phyloP scores from a whole-genome alignment of 768 basidiomycete species.

The Cantharellus cinnabarinus region DNA sequence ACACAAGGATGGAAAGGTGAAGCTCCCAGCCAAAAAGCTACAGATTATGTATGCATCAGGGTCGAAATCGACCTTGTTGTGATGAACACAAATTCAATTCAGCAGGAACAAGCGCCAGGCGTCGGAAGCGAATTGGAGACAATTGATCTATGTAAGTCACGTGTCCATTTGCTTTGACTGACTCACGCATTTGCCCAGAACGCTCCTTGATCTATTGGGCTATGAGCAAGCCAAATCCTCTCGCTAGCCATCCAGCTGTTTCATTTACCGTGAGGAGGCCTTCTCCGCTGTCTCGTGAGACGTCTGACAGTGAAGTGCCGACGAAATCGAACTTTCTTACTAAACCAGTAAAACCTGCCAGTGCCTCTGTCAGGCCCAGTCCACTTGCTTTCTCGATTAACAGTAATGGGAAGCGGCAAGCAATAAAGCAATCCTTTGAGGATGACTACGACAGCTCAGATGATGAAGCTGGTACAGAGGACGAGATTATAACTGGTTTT shows the following conservation, averaged over 20 bases:
- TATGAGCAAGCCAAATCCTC: not conserved
- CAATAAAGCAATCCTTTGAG: slow-evolving; percentile 14
- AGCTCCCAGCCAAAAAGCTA: no score
- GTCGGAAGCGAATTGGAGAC: no score
- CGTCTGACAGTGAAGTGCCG: slow-evolving; percentile 40
- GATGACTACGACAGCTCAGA: slow-evolving; percentile 9
- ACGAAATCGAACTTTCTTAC: slow-evolving; percentile 28
- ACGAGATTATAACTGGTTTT: slow-evolving; percentile 53
- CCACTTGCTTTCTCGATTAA: slow-evolving; percentile 27
- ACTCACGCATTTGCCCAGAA: no score
- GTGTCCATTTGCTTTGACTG: no score
- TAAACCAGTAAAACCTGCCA: slow-evolving; percentile 36
- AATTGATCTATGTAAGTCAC: no score
- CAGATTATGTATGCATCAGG: no score
- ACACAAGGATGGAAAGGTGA: no score
- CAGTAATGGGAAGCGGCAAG: slow-evolving; percentile 13
- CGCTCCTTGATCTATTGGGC: no score
- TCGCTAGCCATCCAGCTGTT: slow-evolving; percentile 16
- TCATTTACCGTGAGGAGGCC: slow-evolving; percentile 79
- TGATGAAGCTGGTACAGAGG: slow-evolving; percentile 32
- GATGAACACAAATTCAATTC: no score
- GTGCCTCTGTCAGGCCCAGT: slow-evolving; percentile 35
- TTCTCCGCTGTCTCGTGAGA: slow-evolving; percentile 39
- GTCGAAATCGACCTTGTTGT: no score
- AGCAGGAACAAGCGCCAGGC: no score